Evolutionary conservation across 305 asterid species (phyloP).

Genomic region (Rubia peregrina): DNA sequence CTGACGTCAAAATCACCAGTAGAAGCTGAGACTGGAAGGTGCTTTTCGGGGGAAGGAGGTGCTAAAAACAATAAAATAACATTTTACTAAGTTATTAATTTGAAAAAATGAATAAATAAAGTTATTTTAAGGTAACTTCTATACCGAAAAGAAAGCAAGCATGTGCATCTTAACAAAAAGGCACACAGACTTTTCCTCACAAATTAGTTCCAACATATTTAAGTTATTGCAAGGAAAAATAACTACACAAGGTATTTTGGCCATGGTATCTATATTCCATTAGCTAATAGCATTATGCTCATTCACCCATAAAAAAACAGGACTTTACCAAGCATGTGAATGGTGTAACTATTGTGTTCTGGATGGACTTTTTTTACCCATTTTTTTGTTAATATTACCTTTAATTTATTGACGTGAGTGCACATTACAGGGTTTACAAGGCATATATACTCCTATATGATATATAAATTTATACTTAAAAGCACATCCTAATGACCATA

Average conservation of each 20-base stretch:
- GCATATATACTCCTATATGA: neutral
- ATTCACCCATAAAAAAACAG: no score
- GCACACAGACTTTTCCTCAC: no score
- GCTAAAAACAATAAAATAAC: constrained; percentile 23
- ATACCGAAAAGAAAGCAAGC: neutral
- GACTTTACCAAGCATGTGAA: no score
- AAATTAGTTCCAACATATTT: no score
- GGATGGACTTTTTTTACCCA: neutral
- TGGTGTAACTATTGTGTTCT: no score
- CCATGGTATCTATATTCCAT: neutral
- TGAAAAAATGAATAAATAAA: neutral
- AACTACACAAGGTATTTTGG: neutral
- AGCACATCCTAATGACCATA: no score
- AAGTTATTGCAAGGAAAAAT: no score
- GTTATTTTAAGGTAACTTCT: neutral
- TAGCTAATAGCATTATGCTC: neutral
- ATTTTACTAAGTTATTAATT: neutral
- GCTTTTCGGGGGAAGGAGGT: constrained; percentile 34
- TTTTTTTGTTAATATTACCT: neutral
- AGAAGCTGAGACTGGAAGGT: constrained; percentile 31
- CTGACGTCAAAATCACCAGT: constrained; percentile 65
- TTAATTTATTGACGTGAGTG: neutral
- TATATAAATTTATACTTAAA: no score
- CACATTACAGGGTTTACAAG: neutral
- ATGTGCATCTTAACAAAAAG: neutral